Evolutionary conservation across 1,284 basidiomycete species (phyloP).

Genomic region (Malassezia psittaci): DNA sequence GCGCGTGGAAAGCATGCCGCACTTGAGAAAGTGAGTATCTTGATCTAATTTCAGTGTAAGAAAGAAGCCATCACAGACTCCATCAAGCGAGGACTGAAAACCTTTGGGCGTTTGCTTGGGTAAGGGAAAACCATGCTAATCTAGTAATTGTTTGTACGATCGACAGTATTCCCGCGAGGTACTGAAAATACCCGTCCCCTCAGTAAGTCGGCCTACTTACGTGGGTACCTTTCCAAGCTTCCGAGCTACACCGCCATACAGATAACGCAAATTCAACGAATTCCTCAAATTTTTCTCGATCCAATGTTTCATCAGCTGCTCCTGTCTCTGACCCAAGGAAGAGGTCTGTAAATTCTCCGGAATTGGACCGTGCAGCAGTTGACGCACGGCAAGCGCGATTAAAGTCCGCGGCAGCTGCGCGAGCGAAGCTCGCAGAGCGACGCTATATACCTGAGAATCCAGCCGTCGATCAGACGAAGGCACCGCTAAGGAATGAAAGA

Average conservation of each 20-base stretch:
- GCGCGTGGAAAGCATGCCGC: constrained; percentile 71
- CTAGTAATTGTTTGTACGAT: constrained; percentile 78
- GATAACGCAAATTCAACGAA: background rate
- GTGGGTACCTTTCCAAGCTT: constrained; percentile 1
- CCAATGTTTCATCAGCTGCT: no score
- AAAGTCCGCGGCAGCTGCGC: background rate
- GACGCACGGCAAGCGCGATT: constrained; percentile 1
- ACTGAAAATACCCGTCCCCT: constrained; percentile 64
- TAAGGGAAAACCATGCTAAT: background rate
- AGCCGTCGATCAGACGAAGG: background rate
- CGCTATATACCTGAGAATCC: background rate
- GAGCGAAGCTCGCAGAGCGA: background rate
- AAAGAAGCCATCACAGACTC: constrained; percentile 96
- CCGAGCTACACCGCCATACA: constrained; percentile 10
- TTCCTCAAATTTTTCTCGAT: background rate
- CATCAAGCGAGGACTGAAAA: constrained; percentile 76
- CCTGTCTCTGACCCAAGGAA: no score
- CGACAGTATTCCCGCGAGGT: constrained; percentile 75
- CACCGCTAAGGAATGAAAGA: no score
- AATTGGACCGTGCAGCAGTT: background rate
- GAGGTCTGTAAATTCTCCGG: no score
- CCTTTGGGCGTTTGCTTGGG: constrained; percentile 86
- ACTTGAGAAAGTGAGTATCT: constrained; percentile 69
- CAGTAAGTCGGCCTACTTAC: constrained; percentile 53
- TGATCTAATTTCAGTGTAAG: constrained; percentile 60